These are phyloP conservation scores for Oxytropis ochrocephala DNA, from an alignment of 306 rosid genomes.

Conservation along the genomic window DNA sequence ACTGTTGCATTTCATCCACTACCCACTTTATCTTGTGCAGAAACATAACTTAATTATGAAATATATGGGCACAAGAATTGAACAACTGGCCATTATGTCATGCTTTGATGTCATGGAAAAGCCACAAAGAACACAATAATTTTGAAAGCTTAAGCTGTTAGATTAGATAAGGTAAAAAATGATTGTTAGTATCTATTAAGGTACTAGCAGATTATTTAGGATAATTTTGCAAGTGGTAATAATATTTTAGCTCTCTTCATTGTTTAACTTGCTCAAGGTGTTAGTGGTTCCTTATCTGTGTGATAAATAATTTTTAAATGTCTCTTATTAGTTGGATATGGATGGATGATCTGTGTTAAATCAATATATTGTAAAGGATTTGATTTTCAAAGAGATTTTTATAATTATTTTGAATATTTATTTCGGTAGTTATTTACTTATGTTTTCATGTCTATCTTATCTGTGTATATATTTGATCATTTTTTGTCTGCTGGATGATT, in stretches of 20 bases:
- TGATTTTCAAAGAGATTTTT: neutral
- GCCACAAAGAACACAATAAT: too few relatives aligned
- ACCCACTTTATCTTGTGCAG: too few relatives aligned
- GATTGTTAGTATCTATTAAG: too few relatives aligned
- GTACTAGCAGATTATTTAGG: too few relatives aligned
- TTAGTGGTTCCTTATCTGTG: neutral
- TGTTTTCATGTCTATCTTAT: neutral
- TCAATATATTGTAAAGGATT: neutral
- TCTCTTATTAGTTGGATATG: neutral
- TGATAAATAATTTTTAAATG: neutral
- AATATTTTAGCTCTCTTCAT: neutral
- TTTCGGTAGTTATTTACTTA: neutral
- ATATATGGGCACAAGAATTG: too few relatives aligned
- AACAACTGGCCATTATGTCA: too few relatives aligned
- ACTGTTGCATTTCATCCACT: too few relatives aligned
- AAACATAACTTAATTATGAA: too few relatives aligned
- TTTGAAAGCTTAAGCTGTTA: too few relatives aligned
- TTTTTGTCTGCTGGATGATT: slow-evolving; percentile 10
- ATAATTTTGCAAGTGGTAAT: neutral
- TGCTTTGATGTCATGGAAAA: too few relatives aligned
- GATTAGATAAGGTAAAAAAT: too few relatives aligned
- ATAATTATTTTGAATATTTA: neutral
- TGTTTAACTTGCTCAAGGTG: neutral
- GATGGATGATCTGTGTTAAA: neutral
- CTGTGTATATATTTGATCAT: neutral